phyloP scores from a whole-genome alignment of 108 stramenopile species.

The Stephanodiscus triporus region DNA sequence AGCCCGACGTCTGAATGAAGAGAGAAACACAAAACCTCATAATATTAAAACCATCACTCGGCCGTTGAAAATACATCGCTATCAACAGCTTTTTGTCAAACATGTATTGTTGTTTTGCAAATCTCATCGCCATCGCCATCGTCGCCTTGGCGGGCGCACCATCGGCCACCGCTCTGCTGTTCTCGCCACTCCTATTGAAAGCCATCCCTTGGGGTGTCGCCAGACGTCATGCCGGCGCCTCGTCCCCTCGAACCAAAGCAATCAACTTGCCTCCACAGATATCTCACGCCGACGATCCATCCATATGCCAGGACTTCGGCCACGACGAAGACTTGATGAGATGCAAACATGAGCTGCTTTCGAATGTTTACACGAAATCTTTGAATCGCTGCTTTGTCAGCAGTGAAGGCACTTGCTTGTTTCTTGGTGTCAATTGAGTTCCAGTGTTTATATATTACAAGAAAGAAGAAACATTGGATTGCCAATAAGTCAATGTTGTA shows the following conservation, averaged over 20 bases:
- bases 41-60: no score
- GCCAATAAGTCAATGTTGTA: no score
- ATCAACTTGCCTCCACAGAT: background rate
- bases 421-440: background rate
- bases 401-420: background rate
- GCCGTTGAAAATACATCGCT: no score
- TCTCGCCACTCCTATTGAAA: background rate
- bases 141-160: background rate
- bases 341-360: background rate
- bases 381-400: background rate
- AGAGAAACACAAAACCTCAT: no score
- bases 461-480: background rate
- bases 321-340: constrained; percentile 3
- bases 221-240: background rate
- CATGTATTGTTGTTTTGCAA: no score
- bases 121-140: no score
- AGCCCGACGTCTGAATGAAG: no score
- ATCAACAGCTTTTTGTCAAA: no score
- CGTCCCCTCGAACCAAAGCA: background rate
- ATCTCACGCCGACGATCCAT: background rate
- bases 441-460: background rate
- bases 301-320: background rate
- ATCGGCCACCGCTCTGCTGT: background rate
- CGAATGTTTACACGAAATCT: background rate
- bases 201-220: background rate